These are phyloP conservation scores for Rhododendron williamsianum DNA, from an alignment of 148 eudicot species.

Conservation along the genomic window DNA sequence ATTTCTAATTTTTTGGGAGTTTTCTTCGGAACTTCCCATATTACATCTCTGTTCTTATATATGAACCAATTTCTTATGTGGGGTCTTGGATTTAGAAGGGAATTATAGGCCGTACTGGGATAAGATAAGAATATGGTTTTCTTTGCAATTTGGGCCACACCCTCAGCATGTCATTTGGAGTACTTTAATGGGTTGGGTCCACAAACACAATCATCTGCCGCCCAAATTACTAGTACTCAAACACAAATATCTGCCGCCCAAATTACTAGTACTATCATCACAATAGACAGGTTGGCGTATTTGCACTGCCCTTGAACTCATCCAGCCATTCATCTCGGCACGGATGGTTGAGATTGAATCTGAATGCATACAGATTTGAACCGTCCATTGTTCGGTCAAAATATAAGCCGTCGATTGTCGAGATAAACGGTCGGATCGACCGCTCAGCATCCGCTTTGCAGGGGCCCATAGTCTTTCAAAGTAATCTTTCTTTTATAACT, in stretches of 20 bases:
- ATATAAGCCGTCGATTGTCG: no score
- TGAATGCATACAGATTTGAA: no score
- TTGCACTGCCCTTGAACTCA: no score
- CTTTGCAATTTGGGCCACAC: background rate
- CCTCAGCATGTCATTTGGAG: background rate
- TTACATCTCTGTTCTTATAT: no score
- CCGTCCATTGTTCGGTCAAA: no score
- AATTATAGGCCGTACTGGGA: background rate
- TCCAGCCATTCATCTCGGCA: no score
- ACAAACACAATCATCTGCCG: background rate
- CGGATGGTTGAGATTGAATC: fast-evolving
- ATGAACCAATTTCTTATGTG: background rate
- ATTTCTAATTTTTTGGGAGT: background rate
- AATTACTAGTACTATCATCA: background rate
- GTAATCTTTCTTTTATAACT: no score
- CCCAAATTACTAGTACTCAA: background rate
- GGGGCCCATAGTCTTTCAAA: background rate
- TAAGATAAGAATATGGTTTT: background rate
- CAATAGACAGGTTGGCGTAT: no score
- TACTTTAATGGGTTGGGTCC: background rate
- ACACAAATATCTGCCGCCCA: background rate
- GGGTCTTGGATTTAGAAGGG: background rate
- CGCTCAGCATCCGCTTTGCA: no score
- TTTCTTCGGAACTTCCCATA: background rate
- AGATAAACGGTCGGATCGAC: no score